Percentiles rank a stretch among this genome's conserved stretches.
phyloP scores from a whole-genome alignment of 192 early-diverging fungal genomes.

The Coemansia sp. region DNA sequence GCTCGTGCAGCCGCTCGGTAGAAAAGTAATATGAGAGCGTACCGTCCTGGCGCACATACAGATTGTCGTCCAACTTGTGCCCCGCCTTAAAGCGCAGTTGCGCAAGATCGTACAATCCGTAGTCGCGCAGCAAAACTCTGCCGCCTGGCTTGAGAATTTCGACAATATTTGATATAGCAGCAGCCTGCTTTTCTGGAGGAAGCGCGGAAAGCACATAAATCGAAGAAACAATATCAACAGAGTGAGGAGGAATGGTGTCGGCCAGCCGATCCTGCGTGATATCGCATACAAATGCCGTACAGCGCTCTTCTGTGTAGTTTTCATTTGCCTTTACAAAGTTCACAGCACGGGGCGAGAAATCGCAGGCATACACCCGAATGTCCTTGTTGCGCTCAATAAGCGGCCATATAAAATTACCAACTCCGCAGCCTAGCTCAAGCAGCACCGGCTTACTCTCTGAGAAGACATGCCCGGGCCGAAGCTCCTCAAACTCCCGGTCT shows the following conservation, averaged over 20 bases:
- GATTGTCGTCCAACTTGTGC: constrained; percentile 86
- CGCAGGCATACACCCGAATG: constrained; percentile 89
- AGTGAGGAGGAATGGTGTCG: constrained; percentile 72
- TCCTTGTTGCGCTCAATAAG: constrained; percentile 78
- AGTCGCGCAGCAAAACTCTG: constrained; percentile 86
- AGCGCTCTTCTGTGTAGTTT: constrained; percentile 68
- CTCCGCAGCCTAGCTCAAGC: constrained; percentile 97
- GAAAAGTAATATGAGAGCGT: constrained; percentile 95
- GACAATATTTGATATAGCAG: constrained; percentile 78
- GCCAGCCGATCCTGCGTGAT: constrained; percentile 72
- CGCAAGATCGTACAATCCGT: constrained; percentile 96
- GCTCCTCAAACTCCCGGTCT: constrained; percentile 89
- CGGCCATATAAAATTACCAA: constrained; percentile 95
- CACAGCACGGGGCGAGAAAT: constrained; percentile 89
- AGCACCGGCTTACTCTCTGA: constrained; percentile 47
- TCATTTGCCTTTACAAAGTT: constrained; percentile 84
- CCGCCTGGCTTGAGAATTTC: constrained; percentile 89
- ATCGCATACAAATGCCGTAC: constrained; percentile 95
- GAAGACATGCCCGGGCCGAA: constrained; percentile 52
- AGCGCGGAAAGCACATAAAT: constrained; percentile 97
- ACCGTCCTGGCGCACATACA: constrained; percentile 97
- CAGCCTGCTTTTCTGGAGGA: constrained; percentile 79
- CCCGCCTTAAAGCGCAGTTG: constrained; percentile 95
- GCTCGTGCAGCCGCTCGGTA: constrained; percentile 55
- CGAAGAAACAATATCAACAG: constrained; percentile 87